Evolutionary conservation across 495 filamentous ascomycete species (phyloP), one percentile per base, ranked within the genome.

Genomic region (Barbatosphaeria neglecta): DNA sequence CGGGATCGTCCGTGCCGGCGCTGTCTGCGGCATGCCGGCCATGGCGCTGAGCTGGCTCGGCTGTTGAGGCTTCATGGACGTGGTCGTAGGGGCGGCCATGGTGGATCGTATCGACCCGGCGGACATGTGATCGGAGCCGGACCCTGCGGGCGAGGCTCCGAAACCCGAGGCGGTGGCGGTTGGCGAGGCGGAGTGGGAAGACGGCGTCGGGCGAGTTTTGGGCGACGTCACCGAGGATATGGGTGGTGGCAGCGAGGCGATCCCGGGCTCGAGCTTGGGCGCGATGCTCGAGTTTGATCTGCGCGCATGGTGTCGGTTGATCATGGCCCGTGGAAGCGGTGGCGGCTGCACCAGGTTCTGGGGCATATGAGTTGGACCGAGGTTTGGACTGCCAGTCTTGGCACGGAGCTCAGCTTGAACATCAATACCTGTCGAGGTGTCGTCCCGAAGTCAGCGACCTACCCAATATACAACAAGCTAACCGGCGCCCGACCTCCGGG

Each of bases 361-460:
- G 53, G 69, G 79, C 65, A 70, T 68, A 55, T 74, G 75, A 49
- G 72, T 81, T 59, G 70, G 83, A 53, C 68, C 77, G 50, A 84
- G 69, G 54, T 77, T 76, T 48, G 83, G 80, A 58, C 84, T 84
- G 51, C 80, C 84, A 19, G 84, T 87, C 68, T 94, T 95, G 53
- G 89, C 77, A 40, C 84, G 82, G 50, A 98, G 75, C 64, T 98
- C 92, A 39, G 90, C 86, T 66, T 97, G 88, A 18, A 98, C 92
- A 72, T 98, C 92, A 63, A 97, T 95, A 50, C 92, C 88, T 95
- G 45, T 41, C 22, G 37, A 39, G 16, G 7, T 22, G 13, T 18
- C 48, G 42, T 40, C 10, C 6, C 37, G 23, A 25, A 9, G 41
- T 44, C 15, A 17, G 22, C 11, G 24, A 20, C 37, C 22, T 8